These are phyloP conservation scores for Furcasterigmium furcatum DNA, from an alignment of 2,329 filamentous ascomycete genomes.

Conservation along the genomic window DNA sequence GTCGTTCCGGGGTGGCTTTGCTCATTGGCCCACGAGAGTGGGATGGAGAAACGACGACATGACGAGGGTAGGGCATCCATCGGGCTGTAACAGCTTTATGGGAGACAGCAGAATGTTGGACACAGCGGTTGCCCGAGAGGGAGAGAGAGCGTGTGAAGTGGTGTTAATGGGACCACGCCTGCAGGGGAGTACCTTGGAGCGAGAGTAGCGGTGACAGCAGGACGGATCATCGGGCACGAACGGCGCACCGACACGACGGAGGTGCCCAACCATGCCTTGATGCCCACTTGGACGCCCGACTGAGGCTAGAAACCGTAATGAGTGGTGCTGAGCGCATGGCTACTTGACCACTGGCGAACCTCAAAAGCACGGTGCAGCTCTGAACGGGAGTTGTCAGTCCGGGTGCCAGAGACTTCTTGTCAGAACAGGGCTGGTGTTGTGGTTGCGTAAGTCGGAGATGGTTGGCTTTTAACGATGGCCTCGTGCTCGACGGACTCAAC, in stretches of 20 bases:
- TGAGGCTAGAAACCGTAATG: not conserved
- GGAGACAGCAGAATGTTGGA: not conserved
- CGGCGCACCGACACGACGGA: constrained; percentile 12
- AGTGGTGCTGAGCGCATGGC: constrained; percentile 3
- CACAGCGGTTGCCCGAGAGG: constrained; percentile 3
- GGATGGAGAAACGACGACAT: not conserved
- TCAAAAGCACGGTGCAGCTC: not conserved
- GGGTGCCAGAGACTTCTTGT: no score
- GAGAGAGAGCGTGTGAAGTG: constrained; percentile 17
- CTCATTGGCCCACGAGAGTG: not conserved
- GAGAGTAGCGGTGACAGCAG: constrained; percentile 25
- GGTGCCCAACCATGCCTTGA: constrained; percentile 16
- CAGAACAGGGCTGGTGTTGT: not conserved
- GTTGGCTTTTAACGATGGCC: no score
- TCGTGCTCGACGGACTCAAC: no score
- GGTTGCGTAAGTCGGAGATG: not conserved
- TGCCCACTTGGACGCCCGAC: constrained; percentile 10
- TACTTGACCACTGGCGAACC: no score
- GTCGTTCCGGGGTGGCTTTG: not conserved
- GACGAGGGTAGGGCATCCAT: constrained; percentile 18
- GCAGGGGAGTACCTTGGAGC: constrained; percentile 29
- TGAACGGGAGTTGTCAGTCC: no score
- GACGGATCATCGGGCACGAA: constrained; percentile 14
- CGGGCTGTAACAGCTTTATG: constrained; percentile 20
- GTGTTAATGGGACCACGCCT: constrained; percentile 18